These are phyloP conservation scores for Coemansia reversa DNA, from an alignment of 192 early-diverging fungal species.

Conservation along the genomic window DNA sequence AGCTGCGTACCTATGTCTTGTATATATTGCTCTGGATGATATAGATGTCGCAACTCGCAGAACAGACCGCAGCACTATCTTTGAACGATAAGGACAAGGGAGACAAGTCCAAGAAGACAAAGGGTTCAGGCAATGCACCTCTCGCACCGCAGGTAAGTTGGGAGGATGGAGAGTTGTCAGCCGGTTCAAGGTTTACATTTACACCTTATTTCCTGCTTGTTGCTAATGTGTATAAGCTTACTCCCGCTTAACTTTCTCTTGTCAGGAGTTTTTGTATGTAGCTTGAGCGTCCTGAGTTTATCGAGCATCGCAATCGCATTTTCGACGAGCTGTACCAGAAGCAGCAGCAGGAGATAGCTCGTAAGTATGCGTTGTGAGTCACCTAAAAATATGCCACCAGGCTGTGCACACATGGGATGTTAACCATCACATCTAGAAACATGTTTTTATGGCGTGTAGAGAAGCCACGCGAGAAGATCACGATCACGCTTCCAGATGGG, in stretches of 20 bases:
- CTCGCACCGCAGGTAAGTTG: slow-evolving; percentile 22
- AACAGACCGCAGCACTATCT: slow-evolving; percentile 30
- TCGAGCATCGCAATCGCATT: slow-evolving; percentile 54
- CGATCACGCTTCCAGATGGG: slow-evolving; percentile 88
- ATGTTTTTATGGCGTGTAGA: slow-evolving; percentile 42
- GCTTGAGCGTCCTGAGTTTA: slow-evolving; percentile 47
- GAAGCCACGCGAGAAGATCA: slow-evolving; percentile 73
- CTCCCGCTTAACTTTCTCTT: too few relatives aligned
- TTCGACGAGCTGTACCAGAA: slow-evolving; percentile 53
- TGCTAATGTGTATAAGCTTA: too few relatives aligned
- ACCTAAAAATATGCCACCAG: slow-evolving; percentile 4
- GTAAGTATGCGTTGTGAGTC: slow-evolving; percentile 42
- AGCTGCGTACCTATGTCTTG: too few relatives aligned
- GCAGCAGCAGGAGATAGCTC: slow-evolving; percentile 47
- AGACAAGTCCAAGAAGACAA: slow-evolving; percentile 33
- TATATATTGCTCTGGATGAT: not conserved
- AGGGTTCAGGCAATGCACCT: slow-evolving; percentile 18
- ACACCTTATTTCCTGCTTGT: not conserved
- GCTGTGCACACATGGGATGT: too few relatives aligned
- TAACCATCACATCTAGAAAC: too few relatives aligned
- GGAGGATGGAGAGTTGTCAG: not conserved
- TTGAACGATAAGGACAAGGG: slow-evolving; percentile 20
- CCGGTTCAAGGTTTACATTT: not conserved
- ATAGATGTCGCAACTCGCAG: slow-evolving; percentile 48
- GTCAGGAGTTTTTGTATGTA: slow-evolving; percentile 2